Evolutionary conservation across 352 stramenopile genomes (phyloP), one percentile per base, ranked within the genome.

Genomic region (Globisporangium paddicum): DNA sequence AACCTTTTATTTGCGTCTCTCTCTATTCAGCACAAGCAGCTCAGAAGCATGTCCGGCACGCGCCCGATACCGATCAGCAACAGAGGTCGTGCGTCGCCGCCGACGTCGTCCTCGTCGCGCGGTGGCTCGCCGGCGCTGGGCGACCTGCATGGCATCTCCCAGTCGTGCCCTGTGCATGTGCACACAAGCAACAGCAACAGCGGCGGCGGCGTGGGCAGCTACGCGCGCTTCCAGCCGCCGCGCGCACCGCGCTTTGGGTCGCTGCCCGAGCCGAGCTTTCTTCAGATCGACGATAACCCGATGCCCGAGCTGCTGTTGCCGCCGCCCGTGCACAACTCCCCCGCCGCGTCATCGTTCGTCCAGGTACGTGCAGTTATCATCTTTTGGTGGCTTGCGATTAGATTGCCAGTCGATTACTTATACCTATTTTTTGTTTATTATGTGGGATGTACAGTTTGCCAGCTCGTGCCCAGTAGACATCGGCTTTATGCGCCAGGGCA

Each of bases 401-500:
- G n/a, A n/a, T n/a, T n/a, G n/a, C n/a, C n/a, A n/a, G n/a, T n/a
- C n/a, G n/a, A n/a, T n/a, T n/a, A n/a, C n/a, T n/a, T n/a, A n/a
- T n/a, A n/a, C n/a, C n/a, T n/a, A n/a, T n/a, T n/a, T n/a, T n/a
- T n/a, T n/a, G n/a, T n/a, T n/a, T n/a, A n/a, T n/a, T n/a, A 14
- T 35, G 4, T 60, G 19, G 10, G n/a, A 42, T 42, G 54, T 37
- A 18, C 50, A 88, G 66, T 86, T 90, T 70, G 75, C 80, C 25
- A 88, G 74, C 32, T 90, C 80, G 23, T 90, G 80, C 61, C 80
- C 80, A 0, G 76, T 70, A 9, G 72, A 90, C 62, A 80, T 89
- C 62, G 75, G 73, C 25, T 87, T 79, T 62, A 67, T 87, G 32
- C 66, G 72, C 26, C 67, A 73, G 32, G 61, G 63, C 34, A 76